phyloP scores from a whole-genome alignment of 1,139 yeast genomes.

The Casaregolazyma lundiana region DNA sequence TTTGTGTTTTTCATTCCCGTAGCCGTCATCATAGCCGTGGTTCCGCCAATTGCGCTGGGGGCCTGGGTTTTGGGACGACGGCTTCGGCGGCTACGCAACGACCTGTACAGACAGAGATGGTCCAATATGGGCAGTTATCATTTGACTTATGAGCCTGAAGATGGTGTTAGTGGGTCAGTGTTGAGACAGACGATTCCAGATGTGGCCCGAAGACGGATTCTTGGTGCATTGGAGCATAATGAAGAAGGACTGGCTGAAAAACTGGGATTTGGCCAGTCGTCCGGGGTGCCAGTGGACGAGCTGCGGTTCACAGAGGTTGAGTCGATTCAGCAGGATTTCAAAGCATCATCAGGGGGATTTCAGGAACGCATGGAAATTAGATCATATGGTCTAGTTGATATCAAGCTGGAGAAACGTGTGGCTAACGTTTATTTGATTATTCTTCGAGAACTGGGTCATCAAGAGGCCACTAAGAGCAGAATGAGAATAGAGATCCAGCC shows the following conservation, averaged over 20 bases:
- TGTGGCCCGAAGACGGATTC: constrained; percentile 22
- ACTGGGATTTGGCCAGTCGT: constrained; percentile 17
- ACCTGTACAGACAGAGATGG: constrained; percentile 27
- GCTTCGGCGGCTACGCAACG: constrained; percentile 16
- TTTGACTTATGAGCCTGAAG: constrained; percentile 19
- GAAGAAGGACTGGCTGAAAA: constrained; percentile 23
- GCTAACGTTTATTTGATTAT: constrained; percentile 21
- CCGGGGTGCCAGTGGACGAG: constrained; percentile 4
- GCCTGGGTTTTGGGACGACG: constrained; percentile 22
- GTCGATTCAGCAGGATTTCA: constrained; percentile 24
- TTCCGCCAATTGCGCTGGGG: constrained; percentile 19
- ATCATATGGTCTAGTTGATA: constrained; percentile 15
- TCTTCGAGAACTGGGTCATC: constrained; percentile 8
- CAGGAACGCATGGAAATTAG: constrained; percentile 24
- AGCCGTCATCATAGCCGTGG: constrained; percentile 10
- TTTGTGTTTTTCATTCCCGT: constrained; percentile 12
- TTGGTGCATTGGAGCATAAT: constrained; percentile 23
- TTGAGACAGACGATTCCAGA: constrained; percentile 9
- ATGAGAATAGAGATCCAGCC: constrained; percentile 21
- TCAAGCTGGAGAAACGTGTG: constrained; percentile 12
- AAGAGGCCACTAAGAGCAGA: constrained; percentile 15
- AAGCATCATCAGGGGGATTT: constrained; percentile 23
- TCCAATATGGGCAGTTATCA: constrained; percentile 26
- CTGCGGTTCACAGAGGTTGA: constrained; percentile 21
- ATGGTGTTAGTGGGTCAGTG: constrained; percentile 1